phyloP scores from a whole-genome alignment of 176 grass and related monocot species.

The Aegilops umbellulata region DNA sequence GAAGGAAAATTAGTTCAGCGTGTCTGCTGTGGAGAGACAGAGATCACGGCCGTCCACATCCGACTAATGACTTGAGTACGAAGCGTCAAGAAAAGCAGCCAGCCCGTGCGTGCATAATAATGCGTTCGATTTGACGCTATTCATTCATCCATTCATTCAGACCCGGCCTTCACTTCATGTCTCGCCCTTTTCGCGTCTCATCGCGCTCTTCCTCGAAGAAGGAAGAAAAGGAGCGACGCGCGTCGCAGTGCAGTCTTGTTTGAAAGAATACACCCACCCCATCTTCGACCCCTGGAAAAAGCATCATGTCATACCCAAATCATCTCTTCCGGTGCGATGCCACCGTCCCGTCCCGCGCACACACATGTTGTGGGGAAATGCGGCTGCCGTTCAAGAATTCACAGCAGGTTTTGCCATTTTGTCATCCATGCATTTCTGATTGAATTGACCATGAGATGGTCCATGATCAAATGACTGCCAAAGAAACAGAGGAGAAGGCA shows the following conservation, averaged over 20 bases:
- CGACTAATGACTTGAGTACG: background rate
- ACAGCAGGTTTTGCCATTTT: no score
- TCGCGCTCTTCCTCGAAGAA: background rate
- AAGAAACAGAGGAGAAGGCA: no score
- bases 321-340: no score
- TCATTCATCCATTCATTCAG: background rate
- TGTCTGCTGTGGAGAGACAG: background rate
- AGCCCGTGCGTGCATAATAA: background rate
- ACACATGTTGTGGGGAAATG: no score
- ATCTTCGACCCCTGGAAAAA: no score
- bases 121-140: constrained; percentile 1
- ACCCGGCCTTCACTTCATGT: background rate
- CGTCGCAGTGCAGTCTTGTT: background rate
- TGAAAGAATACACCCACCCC: background rate
- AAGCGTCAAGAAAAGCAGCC: constrained; percentile 11
- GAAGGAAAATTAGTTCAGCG: background rate
- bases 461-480: no score
- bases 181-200: background rate
- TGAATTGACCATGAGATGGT: no score
- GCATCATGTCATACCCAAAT: no score
- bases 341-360: no score
- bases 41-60: background rate
- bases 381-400: no score
- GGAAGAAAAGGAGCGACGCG: background rate
- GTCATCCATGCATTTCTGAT: no score